These are phyloP conservation scores for Allium fistulosum DNA, from an alignment of 106 monocot species.

Conservation along the genomic window DNA sequence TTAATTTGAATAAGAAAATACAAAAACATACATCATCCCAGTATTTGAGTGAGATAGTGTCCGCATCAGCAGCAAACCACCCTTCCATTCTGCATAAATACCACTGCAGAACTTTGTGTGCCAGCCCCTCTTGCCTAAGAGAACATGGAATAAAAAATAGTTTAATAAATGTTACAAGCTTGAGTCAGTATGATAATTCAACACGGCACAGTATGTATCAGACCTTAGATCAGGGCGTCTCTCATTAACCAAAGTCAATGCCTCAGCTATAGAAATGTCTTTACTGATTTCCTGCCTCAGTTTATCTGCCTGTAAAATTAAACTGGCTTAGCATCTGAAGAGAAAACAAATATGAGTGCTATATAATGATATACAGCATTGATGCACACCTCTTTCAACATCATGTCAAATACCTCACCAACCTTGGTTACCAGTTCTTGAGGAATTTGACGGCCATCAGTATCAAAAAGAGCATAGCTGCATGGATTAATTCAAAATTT, in stretches of 20 bases:
- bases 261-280: constrained; percentile 81
- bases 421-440: constrained; percentile 68
- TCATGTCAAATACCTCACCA: constrained; percentile 66
- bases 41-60: constrained; percentile 64
- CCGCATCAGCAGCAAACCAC: constrained; percentile 98
- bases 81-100: constrained; percentile 99
- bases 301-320: constrained; percentile 58
- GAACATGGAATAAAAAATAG: constrained; percentile 1
- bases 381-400: constrained; percentile 59
- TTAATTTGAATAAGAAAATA: neutral
- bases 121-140: constrained; percentile 70
- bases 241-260: constrained; percentile 52
- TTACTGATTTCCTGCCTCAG: constrained; percentile 43
- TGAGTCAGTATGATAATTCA: no score
- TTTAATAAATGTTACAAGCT: neutral
- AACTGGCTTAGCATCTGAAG: neutral
- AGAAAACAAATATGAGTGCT: neutral
- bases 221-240: constrained; percentile 71
- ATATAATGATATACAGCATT: neutral
- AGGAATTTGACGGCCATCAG: constrained; percentile 77
- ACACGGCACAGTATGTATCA: neutral
- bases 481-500: neutral
- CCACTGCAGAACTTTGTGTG: constrained; percentile 83
- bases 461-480: constrained; percentile 97
- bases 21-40: constrained; percentile 78